Percentiles rank a stretch among this genome's conserved stretches.
phyloP scores from a whole-genome alignment of 495 filamentous ascomycete genomes.

The Extremus antarcticus region DNA sequence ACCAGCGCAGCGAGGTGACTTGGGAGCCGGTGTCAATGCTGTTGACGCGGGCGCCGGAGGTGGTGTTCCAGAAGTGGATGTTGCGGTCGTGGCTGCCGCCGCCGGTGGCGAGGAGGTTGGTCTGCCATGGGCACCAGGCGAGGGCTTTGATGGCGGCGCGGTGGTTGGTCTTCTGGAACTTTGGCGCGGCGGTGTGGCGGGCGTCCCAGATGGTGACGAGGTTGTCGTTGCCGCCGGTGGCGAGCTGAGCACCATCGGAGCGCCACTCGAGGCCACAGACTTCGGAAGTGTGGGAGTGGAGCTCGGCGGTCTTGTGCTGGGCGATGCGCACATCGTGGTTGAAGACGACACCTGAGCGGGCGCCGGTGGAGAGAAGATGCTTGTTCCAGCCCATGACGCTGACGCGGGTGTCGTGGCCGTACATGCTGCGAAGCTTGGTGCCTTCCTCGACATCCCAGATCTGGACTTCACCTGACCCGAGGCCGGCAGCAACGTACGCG shows the following conservation, averaged over 20 bases:
- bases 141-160: conserved; percentile 96
- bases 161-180: conserved; percentile 99
- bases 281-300: conserved; percentile 91
- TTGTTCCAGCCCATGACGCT: conserved; percentile 99
- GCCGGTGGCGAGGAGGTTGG: conserved; percentile 90
- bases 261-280: conserved; percentile 98
- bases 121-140: conserved; percentile 98
- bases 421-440: conserved; percentile 93
- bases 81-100: conserved; percentile 93
- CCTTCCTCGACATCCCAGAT: conserved; percentile 99
- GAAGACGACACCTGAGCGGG: conserved; percentile 89
- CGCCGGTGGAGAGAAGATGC: conserved; percentile 89
- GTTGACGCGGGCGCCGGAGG: conserved; percentile 92
- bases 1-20: conserved; percentile 92
- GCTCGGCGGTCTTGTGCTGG: conserved; percentile 93
- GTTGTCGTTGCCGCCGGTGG: conserved; percentile 97
- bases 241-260: conserved; percentile 88
- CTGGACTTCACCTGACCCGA: conserved; percentile 91
- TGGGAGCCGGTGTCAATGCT: conserved; percentile 97
- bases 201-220: conserved; percentile 98
- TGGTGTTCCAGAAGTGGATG: conserved; percentile 99
- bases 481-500: conserved; percentile 88
- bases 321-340: conserved; percentile 98
- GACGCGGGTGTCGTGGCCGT: conserved; percentile 90
- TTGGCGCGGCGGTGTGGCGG: conserved; percentile 78